Percentiles rank a stretch among this genome's conserved stretches.
These are phyloP conservation scores for Pleurotus salmoneostramineus DNA, from an alignment of 768 basidiomycete species.

Conservation along the genomic window DNA sequence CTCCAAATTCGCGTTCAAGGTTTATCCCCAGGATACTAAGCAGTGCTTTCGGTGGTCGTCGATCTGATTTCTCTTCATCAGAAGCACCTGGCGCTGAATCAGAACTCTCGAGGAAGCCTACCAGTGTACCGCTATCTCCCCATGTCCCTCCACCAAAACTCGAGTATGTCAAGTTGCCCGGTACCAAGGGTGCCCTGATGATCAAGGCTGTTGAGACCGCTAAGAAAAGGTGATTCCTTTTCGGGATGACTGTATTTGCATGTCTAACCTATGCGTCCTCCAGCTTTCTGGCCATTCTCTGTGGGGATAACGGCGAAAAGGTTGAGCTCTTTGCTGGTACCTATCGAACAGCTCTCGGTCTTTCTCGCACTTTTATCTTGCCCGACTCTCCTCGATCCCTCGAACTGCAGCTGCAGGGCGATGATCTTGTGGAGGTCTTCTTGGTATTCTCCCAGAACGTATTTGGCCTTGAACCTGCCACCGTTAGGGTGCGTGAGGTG, in stretches of 20 bases:
- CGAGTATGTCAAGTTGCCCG: conserved; percentile 90
- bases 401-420: conserved; percentile 86
- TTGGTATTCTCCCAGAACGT: conserved; percentile 89
- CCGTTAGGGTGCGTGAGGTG: conserved; percentile 91
- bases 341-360: conserved; percentile 80
- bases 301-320: conserved; percentile 90
- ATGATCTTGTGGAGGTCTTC: conserved; percentile 90
- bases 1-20: conserved; percentile 45
- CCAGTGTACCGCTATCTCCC: conserved; percentile 28
- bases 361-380: conserved; percentile 91
- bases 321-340: conserved; percentile 93
- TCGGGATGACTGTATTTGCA: not conserved
- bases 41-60: conserved; percentile 55
- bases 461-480: conserved; percentile 89
- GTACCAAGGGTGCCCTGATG: conserved; percentile 80
- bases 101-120: conserved; percentile 32
- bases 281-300: conserved; percentile 90
- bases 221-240: conserved; percentile 69
- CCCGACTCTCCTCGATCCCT: conserved; percentile 87
- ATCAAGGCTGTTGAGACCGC: conserved; percentile 87
- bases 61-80: conserved; percentile 49
- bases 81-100: conserved; percentile 29
- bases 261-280: conserved; percentile 1
- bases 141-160: conserved; percentile 77
- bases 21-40: conserved; percentile 71